These are phyloP conservation scores for Suillus luteus DNA, from an alignment of 768 basidiomycete genomes.

Conservation along the genomic window DNA sequence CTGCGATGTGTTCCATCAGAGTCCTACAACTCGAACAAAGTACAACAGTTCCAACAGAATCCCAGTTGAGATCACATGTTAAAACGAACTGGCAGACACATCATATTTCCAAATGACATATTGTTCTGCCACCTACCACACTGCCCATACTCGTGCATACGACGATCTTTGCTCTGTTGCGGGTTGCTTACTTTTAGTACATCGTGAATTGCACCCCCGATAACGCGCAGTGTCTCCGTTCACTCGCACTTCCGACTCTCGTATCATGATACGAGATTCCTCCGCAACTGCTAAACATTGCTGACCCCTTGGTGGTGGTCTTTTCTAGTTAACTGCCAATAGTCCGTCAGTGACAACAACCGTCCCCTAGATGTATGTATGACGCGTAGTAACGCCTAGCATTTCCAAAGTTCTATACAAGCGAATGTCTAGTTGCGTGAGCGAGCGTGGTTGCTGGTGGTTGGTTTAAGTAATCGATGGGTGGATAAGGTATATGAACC, in stretches of 20 bases:
- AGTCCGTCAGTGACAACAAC: not conserved
- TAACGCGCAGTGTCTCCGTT: too few relatives aligned
- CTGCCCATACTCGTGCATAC: too few relatives aligned
- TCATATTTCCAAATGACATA: too few relatives aligned
- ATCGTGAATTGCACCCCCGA: too few relatives aligned
- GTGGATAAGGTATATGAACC: not conserved
- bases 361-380: not conserved
- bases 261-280: not conserved
- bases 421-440: slow-evolving; percentile 1
- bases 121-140: too few relatives aligned
- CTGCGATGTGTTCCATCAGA: not conserved
- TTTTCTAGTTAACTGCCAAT: not conserved
- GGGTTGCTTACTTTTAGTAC: too few relatives aligned
- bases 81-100: too few relatives aligned
- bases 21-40: too few relatives aligned
- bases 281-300: not conserved
- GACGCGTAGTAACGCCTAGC: too few relatives aligned
- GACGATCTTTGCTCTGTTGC: too few relatives aligned
- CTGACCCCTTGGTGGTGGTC: not conserved
- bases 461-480: not conserved
- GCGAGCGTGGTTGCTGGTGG: not conserved
- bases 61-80: not conserved
- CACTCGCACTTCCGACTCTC: too few relatives aligned
- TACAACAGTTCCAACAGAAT: not conserved
- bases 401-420: slow-evolving; percentile 2